Conservation (phyloP, 2,329 filamentous ascomycete species). For the Colletotrichum plurivorum region DNA sequence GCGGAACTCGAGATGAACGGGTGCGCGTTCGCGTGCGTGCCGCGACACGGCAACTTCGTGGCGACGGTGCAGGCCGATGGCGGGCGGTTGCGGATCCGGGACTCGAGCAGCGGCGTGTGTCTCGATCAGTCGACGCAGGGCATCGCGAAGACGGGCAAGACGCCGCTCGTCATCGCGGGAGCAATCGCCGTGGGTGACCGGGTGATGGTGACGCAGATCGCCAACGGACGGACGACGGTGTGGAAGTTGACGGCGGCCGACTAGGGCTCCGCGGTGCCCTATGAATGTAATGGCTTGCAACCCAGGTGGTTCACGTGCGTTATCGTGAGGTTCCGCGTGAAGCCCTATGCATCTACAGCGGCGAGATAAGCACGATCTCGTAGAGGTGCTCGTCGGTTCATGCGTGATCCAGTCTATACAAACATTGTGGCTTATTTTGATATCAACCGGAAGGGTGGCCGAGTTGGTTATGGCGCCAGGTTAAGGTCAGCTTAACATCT, state of each 20-base stretch:
- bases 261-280: neutral
- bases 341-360: conserved; percentile 1
- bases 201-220: conserved; percentile 30
- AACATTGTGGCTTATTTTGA: fast-evolving
- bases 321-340: neutral
- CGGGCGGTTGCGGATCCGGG: conserved; percentile 26
- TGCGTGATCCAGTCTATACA: neutral
- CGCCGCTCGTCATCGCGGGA: conserved; percentile 18
- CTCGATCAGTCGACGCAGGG: conserved; percentile 37
- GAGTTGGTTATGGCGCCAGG: conserved; percentile 41
- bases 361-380: conserved; percentile 2
- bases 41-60: conserved; percentile 19
- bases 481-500: conserved; percentile 40
- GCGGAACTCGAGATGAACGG: conserved; percentile 32
- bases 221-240: conserved; percentile 24
- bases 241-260: conserved; percentile 30
- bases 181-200: conserved; percentile 21
- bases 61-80: conserved; percentile 34
- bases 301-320: neutral
- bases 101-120: conserved; percentile 26
- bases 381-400: neutral
- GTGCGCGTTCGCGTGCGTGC: conserved; percentile 27
- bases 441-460: conserved; percentile 33
- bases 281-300: conserved; percentile 1
- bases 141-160: conserved; percentile 33